Conservation (phyloP, 345 rosid genomes). For the Noccaea caerulescens region DNA sequence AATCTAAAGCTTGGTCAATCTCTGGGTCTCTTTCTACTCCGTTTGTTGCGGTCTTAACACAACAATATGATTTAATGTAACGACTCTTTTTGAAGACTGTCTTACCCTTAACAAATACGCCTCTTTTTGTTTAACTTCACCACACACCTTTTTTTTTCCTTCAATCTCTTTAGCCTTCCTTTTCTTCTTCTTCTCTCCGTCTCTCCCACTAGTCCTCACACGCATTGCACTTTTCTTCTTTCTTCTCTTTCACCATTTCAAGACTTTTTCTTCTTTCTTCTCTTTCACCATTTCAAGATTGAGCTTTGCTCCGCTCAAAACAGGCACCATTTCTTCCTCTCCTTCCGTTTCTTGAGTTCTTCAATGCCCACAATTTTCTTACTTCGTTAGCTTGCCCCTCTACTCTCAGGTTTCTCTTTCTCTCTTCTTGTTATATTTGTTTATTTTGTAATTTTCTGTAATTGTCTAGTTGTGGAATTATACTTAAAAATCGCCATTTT, state of each 20-base stretch:
- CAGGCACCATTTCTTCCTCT: background rate
- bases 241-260: slow-evolving; percentile 29
- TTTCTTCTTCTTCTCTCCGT: slow-evolving; percentile 13
- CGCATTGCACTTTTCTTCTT: slow-evolving; percentile 36
- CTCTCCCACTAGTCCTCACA: slow-evolving; percentile 23
- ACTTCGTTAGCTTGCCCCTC: slow-evolving; percentile 32
- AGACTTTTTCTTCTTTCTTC: slow-evolving; percentile 32
- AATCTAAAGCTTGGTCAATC: slow-evolving; percentile 39
- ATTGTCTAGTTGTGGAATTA: slow-evolving; percentile 25
- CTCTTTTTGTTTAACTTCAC: slow-evolving; percentile 37
- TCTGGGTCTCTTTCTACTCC: slow-evolving; percentile 24
- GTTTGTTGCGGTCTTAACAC: slow-evolving; percentile 44
- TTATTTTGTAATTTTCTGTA: slow-evolving; percentile 11
- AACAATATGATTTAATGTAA: slow-evolving; percentile 30
- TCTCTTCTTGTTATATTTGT: background rate
- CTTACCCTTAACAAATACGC: slow-evolving; percentile 37
- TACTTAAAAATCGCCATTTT: slow-evolving; percentile 32
- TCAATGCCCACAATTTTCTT: slow-evolving; percentile 22
- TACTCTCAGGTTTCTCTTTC: slow-evolving; percentile 34
- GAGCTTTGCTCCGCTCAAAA: slow-evolving; percentile 18
- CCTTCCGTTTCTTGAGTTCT: slow-evolving; percentile 5
- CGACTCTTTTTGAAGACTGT: slow-evolving; percentile 34
- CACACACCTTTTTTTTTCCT: slow-evolving; percentile 15
- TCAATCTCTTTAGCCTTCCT: slow-evolving; percentile 10
- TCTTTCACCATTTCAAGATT: slow-evolving; percentile 29